Conservation (phyloP, 805 yeast genomes). For the Saccharomycodes ludwigii region DNA sequence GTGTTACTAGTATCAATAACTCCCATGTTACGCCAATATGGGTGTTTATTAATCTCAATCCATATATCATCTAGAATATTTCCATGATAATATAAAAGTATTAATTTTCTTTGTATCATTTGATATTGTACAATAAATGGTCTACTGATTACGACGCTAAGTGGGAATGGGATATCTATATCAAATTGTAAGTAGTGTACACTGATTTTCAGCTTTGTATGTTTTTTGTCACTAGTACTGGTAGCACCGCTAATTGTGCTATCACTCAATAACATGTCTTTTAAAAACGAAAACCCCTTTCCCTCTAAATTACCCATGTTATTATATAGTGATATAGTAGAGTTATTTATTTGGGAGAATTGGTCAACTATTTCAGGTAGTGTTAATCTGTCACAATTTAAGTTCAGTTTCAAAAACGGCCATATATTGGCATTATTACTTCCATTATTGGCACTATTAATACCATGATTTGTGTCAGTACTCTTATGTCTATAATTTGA, state of each 20-base stretch:
- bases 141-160: conserved; percentile 60
- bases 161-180: conserved; percentile 71
- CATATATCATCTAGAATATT: conserved; percentile 53
- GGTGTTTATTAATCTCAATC: conserved; percentile 52
- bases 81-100: conserved; percentile 51
- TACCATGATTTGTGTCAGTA: neutral
- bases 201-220: conserved; percentile 12
- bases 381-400: conserved; percentile 3
- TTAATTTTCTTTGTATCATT: conserved; percentile 58
- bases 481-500: too few species aligned
- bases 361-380: conserved; percentile 5
- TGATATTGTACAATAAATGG: conserved; percentile 71
- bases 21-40: conserved; percentile 52
- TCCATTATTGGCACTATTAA: neutral
- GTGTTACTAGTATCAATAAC: conserved; percentile 29
- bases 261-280: conserved; percentile 31
- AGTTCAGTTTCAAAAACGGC: too few species aligned
- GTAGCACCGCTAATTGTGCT: too few species aligned
- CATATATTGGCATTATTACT: neutral
- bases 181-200: conserved; percentile 45
- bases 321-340: too few species aligned
- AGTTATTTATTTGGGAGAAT: too few species aligned
- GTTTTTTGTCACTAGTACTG: neutral
- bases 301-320: too few species aligned
- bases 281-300: too few species aligned